Conservation (phyloP, 2,329 filamentous ascomycete species). For the Parasarocladium wereldwijsianum region DNA sequence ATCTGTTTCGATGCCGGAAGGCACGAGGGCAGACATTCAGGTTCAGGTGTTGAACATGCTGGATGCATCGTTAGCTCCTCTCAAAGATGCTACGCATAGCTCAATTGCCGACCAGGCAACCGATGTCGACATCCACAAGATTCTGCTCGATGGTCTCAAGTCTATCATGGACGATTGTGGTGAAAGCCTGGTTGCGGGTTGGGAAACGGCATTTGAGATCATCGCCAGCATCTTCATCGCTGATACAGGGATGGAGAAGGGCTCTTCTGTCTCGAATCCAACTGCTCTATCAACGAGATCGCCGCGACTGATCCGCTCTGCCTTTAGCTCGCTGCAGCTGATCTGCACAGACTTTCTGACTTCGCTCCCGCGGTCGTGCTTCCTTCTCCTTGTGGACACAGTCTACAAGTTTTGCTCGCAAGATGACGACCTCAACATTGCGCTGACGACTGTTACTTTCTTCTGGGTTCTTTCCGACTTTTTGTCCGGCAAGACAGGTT, state of each 20-base stretch:
- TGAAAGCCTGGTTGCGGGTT: conserved; percentile 68
- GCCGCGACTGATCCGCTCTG: conserved; percentile 63
- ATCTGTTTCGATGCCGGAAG: conserved; percentile 34
- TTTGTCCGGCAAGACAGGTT: conserved; percentile 45
- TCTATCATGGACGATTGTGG: conserved; percentile 77
- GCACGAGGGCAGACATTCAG: conserved; percentile 47
- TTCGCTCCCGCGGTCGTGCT: conserved; percentile 56
- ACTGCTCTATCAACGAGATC: conserved; percentile 40
- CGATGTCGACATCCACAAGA: conserved; percentile 67
- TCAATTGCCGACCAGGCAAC: conserved; percentile 45
- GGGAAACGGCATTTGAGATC: conserved; percentile 74
- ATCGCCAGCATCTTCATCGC: conserved; percentile 65
- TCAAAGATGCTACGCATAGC: conserved; percentile 35
- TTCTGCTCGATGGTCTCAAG: conserved; percentile 66
- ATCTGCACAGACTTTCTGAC: conserved; percentile 89
- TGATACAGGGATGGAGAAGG: conserved; percentile 15
- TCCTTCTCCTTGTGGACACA: conserved; percentile 67
- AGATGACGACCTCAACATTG: conserved; percentile 85
- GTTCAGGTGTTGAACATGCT: conserved; percentile 55
- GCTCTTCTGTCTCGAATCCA: conserved; percentile 15
- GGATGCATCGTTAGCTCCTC: conserved; percentile 37
- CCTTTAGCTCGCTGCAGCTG: conserved; percentile 80
- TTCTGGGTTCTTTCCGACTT: conserved; percentile 95
- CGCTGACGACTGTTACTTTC: conserved; percentile 84
- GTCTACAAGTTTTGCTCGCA: conserved; percentile 83